phyloP scores from a whole-genome alignment of 2,329 filamentous ascomycete genomes.

The Xylariaceae sp. region DNA sequence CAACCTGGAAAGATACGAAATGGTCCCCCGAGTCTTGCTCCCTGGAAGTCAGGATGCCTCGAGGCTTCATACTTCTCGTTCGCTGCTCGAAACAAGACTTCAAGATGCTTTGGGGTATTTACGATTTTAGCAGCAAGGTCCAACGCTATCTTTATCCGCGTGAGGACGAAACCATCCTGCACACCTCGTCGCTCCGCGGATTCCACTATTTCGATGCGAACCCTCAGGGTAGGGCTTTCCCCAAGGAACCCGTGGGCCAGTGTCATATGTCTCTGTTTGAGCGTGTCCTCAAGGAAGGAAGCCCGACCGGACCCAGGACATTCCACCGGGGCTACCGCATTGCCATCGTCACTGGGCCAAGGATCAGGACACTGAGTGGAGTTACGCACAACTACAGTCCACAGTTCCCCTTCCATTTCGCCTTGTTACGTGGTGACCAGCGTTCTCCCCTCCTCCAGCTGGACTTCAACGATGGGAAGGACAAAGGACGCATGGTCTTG shows the following conservation, averaged over 20 bases:
- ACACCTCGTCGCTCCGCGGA: slow-evolving; percentile 60
- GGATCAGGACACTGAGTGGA: slow-evolving; percentile 68
- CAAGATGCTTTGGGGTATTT: slow-evolving; percentile 71
- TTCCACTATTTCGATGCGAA: slow-evolving; percentile 77
- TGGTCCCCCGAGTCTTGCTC: slow-evolving; percentile 65
- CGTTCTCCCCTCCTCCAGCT: slow-evolving; percentile 63
- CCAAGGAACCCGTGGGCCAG: slow-evolving; percentile 61
- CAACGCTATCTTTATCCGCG: slow-evolving; percentile 62
- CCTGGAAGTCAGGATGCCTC: slow-evolving; percentile 63
- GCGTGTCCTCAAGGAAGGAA: slow-evolving; percentile 56
- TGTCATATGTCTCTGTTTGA: slow-evolving; percentile 75
- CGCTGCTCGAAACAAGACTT: slow-evolving; percentile 72
- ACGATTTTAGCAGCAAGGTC: slow-evolving; percentile 74
- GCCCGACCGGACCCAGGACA: slow-evolving; percentile 63
- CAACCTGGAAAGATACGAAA: slow-evolving; percentile 73
- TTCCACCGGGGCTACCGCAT: slow-evolving; percentile 76
- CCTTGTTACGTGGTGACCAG: slow-evolving; percentile 65
- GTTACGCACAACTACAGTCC: slow-evolving; percentile 63
- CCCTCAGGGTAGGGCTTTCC: slow-evolving; percentile 64
- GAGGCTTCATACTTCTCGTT: slow-evolving; percentile 66
- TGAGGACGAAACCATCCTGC: slow-evolving; percentile 61
- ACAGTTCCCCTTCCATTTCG: slow-evolving; percentile 65
- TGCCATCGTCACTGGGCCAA: slow-evolving; percentile 68
- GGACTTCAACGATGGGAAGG: slow-evolving; percentile 58
- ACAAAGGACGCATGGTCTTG: slow-evolving; percentile 65